Conservation (phyloP, 257 asterid genomes). For the Gardenia jasminoides region DNA sequence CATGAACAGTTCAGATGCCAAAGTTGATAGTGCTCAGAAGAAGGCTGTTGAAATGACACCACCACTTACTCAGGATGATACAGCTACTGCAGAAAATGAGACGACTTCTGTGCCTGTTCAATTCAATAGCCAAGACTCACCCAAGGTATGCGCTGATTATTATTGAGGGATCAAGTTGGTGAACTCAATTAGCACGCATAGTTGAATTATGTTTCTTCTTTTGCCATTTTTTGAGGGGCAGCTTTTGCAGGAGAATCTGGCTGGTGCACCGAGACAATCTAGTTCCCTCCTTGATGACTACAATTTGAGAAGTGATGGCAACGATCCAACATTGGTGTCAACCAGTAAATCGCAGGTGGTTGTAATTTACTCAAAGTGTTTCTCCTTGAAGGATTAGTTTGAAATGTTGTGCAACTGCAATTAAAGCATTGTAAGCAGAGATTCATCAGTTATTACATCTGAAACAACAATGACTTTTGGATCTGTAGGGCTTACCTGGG, state of each 20-base stretch:
- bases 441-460: neutral
- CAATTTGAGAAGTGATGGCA: constrained; percentile 42
- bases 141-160: constrained; percentile 46
- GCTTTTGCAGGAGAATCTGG: constrained; percentile 52
- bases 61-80: constrained; percentile 28
- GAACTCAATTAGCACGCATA: constrained; percentile 13
- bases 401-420: neutral
- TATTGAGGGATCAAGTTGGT: constrained; percentile 19
- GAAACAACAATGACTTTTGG: neutral
- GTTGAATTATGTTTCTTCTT: constrained; percentile 15
- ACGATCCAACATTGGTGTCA: constrained; percentile 37
- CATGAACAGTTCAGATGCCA: constrained; percentile 38
- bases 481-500: constrained; percentile 51
- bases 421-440: neutral
- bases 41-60: constrained; percentile 40
- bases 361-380: neutral
- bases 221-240: constrained; percentile 33
- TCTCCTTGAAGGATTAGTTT: neutral
- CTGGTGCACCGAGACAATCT: constrained; percentile 31
- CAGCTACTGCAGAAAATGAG: constrained; percentile 42
- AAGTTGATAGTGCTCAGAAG: constrained; percentile 40
- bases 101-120: constrained; percentile 28
- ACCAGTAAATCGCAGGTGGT: constrained; percentile 40
- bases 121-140: constrained; percentile 31
- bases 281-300: constrained; percentile 77